Base-by-base conservation (phyloP, 2,329 filamentous ascomycete genomes). In the Aspergillus ruber region DNA sequence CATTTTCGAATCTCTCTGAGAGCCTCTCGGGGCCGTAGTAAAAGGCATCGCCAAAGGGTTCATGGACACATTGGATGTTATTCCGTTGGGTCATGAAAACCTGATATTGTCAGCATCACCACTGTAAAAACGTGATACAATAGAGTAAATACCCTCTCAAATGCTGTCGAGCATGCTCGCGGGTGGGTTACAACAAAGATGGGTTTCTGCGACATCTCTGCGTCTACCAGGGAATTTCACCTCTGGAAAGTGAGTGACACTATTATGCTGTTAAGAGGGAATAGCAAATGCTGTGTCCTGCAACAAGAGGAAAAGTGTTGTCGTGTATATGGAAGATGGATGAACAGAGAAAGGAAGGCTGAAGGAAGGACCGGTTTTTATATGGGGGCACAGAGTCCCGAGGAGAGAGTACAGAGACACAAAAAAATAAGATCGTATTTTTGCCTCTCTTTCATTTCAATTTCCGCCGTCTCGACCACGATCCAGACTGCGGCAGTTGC, bases 41-140 rank as follows among this genome's bases (percentile, higher is more conserved):
- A 66, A 91, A 97, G 51, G 90, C 87, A 71, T 97, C 93, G 46
- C 91, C 91, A 70, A 97, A 97, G 4, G 93, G 93, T 74, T 98
- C 93, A 69, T 97, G 93, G 59, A 93, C 78, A 66, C 88, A 95
- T 60, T 85, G 78, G 50, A 97, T 79, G 46, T 78, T 83, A 63
- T 95, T 85, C 58, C 81, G 81, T 57, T 89, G 86, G 59, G 90
- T 95, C 91, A 97, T 96, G 70, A 98, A 97, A 56, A 97, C 90
- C 88, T 93, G 23, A 57, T 18, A 10, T 38, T 7, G 35, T 38
- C 35, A 38, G 17, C 15, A 38, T 20, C 17, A n/a, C 5, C 9
- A 38, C 2, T 20, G n/a, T 20, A 13, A 18, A 36, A 36, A 23
- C 20, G 18, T 17, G n/a, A 27, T 33, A 9, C 3, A 27, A 12